Evolutionary conservation across 441 rosid species (phyloP), one percentile per base, ranked within the genome.

Genomic region (Adansonia rubrostipa): DNA sequence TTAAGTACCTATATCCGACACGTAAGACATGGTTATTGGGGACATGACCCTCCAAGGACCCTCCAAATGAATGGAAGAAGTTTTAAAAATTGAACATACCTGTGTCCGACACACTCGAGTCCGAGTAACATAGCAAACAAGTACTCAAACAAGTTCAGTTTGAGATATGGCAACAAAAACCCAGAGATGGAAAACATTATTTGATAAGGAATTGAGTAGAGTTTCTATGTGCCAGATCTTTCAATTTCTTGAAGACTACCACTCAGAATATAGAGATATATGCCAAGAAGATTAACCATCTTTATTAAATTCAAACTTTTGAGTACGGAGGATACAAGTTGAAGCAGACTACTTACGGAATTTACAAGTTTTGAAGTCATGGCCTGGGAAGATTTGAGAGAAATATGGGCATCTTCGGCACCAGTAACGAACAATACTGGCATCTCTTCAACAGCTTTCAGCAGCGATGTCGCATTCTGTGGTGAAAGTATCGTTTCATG

Each of bases 341-440:
- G 73, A 22, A 10, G 6, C 54, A 61, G 40, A 54, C 58, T 60
- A 92, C 99, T 96, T 82, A 96, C 99, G 85, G 99, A 94, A 90
- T 94, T 94, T 83, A 87, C 86, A 84, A 96, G 88, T 81, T 94
- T 91, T 61, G 93, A 90, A 80, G 96, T 96, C 97, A 94, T 86
- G 42, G 90, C 90, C 82, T 94, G 97, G 54, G 95, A 90, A 61
- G 95, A 92, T 82, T 88, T 90, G 57, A 94, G 91, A 77, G 99
- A 88, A 53, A 96, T 91, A 77, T 92, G 94, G 44, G 90, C 92
- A 75, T 96, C 97, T 85, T 92, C 98, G 33, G 93, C 97, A 80
- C 99, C 98, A n/a, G 97, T 85, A 57, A 96, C 86, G 69, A 96
- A 93, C 83, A 96, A 80, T 44, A 92, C 89, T 2, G 98, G 97